Conservation (phyloP, 768 basidiomycete species). For the Russula abietina region DNA sequence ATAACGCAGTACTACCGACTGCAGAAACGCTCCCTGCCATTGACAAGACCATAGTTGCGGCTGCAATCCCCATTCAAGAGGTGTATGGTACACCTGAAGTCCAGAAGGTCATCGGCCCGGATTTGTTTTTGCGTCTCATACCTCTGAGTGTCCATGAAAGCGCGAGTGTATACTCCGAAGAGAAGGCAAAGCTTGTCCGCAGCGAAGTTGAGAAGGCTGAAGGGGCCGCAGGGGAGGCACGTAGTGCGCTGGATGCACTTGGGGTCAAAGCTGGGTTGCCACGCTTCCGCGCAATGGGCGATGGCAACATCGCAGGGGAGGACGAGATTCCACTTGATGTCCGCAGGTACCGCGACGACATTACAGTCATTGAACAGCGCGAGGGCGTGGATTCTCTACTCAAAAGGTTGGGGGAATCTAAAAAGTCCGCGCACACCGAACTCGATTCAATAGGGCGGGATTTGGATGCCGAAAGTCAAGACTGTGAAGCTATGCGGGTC, state of each 20-base stretch:
- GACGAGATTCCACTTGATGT: slow-evolving; percentile 70
- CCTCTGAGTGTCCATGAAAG: slow-evolving; percentile 94
- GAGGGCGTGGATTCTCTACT: slow-evolving; percentile 64
- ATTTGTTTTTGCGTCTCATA: slow-evolving; percentile 81
- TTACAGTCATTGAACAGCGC: slow-evolving; percentile 58
- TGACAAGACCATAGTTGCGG: slow-evolving; percentile 78
- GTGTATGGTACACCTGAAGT: slow-evolving; percentile 88
- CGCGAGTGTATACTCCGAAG: slow-evolving; percentile 94
- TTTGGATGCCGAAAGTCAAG: slow-evolving; percentile 75
- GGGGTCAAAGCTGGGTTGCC: slow-evolving; percentile 67
- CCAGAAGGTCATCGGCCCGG: slow-evolving; percentile 89
- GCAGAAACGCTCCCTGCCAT: slow-evolving; percentile 72
- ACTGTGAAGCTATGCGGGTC: slow-evolving; percentile 84
- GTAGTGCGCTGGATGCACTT: slow-evolving; percentile 73
- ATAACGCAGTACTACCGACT: slow-evolving; percentile 82
- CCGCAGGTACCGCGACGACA: slow-evolving; percentile 67
- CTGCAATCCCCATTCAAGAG: slow-evolving; percentile 88
- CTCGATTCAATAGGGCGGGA: slow-evolving; percentile 59
- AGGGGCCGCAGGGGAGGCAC: slow-evolving; percentile 70
- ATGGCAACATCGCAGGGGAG: slow-evolving; percentile 54
- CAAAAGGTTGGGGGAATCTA: slow-evolving; percentile 51
- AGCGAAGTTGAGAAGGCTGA: slow-evolving; percentile 86
- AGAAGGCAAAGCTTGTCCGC: slow-evolving; percentile 92
- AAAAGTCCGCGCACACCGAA: slow-evolving; percentile 49
- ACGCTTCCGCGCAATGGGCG: slow-evolving; percentile 65